phyloP scores from a whole-genome alignment of 441 rosid genomes.

The Gossypium schwendimanii region DNA sequence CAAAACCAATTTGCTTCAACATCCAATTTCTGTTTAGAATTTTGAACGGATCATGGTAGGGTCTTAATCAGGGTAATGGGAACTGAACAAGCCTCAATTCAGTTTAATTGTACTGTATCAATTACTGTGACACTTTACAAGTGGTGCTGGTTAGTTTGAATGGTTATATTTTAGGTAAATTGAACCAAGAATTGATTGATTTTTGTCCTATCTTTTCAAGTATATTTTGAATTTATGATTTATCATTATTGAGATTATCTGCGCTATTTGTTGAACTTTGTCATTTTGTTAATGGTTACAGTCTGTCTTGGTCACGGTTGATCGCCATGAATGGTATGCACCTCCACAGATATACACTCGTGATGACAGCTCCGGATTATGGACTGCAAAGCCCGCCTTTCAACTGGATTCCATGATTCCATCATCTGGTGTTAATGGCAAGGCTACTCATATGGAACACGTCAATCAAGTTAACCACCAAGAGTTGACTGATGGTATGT shows the following conservation, averaged over 20 bases:
- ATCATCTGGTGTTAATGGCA: slow-evolving; percentile 34
- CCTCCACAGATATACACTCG: slow-evolving; percentile 88
- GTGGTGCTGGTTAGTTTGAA: slow-evolving; percentile 1
- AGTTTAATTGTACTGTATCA: background rate
- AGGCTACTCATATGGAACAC: slow-evolving; percentile 37
- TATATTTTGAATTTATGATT: background rate
- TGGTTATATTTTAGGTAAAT: background rate
- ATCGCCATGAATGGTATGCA: slow-evolving; percentile 97
- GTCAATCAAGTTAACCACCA: slow-evolving; percentile 39
- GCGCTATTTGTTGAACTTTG: background rate
- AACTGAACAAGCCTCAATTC: background rate
- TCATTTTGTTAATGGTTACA: slow-evolving; percentile 36
- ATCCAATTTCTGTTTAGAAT: background rate
- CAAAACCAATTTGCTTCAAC: background rate
- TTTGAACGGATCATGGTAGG: background rate
- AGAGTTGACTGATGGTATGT: slow-evolving; percentile 45
- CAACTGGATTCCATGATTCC: slow-evolving; percentile 29
- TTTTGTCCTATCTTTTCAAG: background rate
- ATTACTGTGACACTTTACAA: background rate
- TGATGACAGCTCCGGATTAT: slow-evolving; percentile 78
- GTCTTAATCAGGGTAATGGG: background rate
- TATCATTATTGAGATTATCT: background rate
- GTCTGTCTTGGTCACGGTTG: slow-evolving; percentile 84
- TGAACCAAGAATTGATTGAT: background rate
- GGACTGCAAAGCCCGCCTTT: slow-evolving; percentile 70